phyloP scores from a whole-genome alignment of 257 asterid species.

The Gynochthodes officinalis region DNA sequence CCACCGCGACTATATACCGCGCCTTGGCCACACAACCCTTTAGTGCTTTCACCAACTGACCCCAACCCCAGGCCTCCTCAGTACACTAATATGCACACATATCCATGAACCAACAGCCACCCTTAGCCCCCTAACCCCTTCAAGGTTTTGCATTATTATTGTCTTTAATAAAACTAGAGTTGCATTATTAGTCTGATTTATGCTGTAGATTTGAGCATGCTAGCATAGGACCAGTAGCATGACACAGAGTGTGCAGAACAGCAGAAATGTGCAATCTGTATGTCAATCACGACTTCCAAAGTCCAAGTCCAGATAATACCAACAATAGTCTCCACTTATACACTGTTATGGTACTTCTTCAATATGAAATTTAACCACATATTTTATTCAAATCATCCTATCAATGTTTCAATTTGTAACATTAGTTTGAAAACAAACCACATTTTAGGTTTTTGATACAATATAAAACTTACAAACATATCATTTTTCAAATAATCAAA shows the following conservation, averaged over 20 bases:
- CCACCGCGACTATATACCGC: conserved; percentile 29
- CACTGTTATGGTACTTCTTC: too few species aligned
- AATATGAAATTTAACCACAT: too few species aligned
- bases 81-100: conserved; percentile 11
- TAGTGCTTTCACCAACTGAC: conserved; percentile 14
- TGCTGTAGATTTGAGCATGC: conserved; percentile 5
- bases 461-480: too few species aligned
- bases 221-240: background rate
- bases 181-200: conserved; percentile 10
- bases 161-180: conserved; percentile 8
- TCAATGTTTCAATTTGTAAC: too few species aligned
- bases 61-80: background rate
- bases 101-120: conserved; percentile 14
- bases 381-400: too few species aligned
- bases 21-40: conserved; percentile 12
- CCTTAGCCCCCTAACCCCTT: conserved; percentile 6
- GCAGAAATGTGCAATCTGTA: too few species aligned
- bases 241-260: background rate
- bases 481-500: too few species aligned
- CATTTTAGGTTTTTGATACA: too few species aligned
- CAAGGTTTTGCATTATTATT: conserved; percentile 14
- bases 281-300: too few species aligned
- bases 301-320: too few species aligned
- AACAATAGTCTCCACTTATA: too few species aligned
- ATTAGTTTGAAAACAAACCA: too few species aligned